Percentiles rank a stretch among this genome's conserved stretches.
These are phyloP conservation scores for Salvia splendens DNA, from an alignment of 257 asterid genomes.

Conservation along the genomic window DNA sequence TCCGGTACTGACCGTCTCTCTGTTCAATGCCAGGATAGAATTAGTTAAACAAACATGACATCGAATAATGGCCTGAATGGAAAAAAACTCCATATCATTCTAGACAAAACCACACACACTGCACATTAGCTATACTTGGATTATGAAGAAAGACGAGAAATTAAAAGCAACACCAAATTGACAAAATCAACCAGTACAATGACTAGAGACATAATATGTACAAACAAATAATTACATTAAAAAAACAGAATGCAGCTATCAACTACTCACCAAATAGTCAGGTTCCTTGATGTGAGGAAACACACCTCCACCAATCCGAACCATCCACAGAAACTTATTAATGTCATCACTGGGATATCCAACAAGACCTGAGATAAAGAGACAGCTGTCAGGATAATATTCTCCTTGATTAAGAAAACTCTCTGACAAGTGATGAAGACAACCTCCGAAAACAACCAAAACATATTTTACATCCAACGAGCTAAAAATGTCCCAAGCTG, in stretches of 20 bases:
- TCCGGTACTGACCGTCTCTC: slow-evolving; percentile 99
- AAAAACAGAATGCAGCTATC: slow-evolving; percentile 1
- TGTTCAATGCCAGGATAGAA: slow-evolving; percentile 41
- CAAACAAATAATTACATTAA: not conserved
- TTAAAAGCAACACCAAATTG: slow-evolving; percentile 1
- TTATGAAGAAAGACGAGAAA: not conserved
- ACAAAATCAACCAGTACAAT: slow-evolving; percentile 12
- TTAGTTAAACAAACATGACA: slow-evolving; percentile 23
- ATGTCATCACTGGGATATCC: slow-evolving; percentile 99
- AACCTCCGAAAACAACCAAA: slow-evolving; percentile 99
- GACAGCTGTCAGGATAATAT: slow-evolving; percentile 30
- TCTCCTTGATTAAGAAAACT: slow-evolving; percentile 9
- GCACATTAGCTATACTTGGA: not conserved
- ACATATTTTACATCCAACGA: slow-evolving; percentile 98
- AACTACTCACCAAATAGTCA: slow-evolving; percentile 83
- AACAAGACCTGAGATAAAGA: slow-evolving; percentile 74
- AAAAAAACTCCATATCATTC: not conserved
- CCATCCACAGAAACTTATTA: slow-evolving; percentile 99
- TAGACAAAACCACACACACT: not conserved
- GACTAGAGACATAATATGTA: slow-evolving; percentile 3
- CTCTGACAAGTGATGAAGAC: slow-evolving; percentile 29
- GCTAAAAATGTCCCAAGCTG: slow-evolving; percentile 95
- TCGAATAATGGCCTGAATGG: not conserved
- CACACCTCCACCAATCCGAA: slow-evolving; percentile 97
- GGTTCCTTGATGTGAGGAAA: slow-evolving; percentile 99